Evolutionary conservation across 257 asterid genomes (phyloP), one percentile per base, ranked within the genome.

Genomic region (Plantago ovata): DNA sequence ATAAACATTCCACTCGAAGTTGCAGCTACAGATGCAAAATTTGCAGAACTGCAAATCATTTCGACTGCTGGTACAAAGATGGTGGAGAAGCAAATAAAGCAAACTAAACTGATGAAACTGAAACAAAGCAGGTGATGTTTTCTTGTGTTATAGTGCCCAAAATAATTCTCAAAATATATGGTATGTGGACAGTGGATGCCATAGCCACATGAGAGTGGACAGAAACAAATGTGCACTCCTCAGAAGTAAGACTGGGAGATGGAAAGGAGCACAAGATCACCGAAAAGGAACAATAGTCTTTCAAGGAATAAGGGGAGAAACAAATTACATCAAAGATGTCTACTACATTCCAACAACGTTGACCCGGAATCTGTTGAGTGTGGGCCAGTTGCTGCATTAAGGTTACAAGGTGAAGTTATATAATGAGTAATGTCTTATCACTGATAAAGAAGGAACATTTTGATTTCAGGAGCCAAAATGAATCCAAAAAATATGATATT

Each of bases 371-470:
- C 15, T 49, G 0, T 13, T 49, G 6, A 61, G 66, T 14, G 50
- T 50, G 7, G 56, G 58, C 5, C 58, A 59, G 13, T 19, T 52
- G 6, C 21, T 60, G 1, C 9, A 46, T 13, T 43, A 60, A 13
- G 19, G 44, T 28, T 60, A 32, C 38, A 47, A 44, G 15, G n/a
- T 42, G n/a, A 23, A 58, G 6, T 60, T 46, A 13, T 12, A 60
- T 46, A 45, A 60, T 46, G 56, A 33, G 0, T 5, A 60, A 0
- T 45, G 47, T 11, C 11, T 45, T 14, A 44, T 60, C 13, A 9
- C n/a, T 43, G 53, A 46, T 11, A 60, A 60, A 19, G 7, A 60
- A 16, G n/a, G n/a, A n/a, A n/a, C n/a, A n/a, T n/a, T n/a, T n/a
- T n/a, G n/a, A n/a, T n/a, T n/a, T n/a, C n/a, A n/a, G n/a, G n/a